Conservation (phyloP, 805 yeast species). For the Alloascoidea africana region DNA sequence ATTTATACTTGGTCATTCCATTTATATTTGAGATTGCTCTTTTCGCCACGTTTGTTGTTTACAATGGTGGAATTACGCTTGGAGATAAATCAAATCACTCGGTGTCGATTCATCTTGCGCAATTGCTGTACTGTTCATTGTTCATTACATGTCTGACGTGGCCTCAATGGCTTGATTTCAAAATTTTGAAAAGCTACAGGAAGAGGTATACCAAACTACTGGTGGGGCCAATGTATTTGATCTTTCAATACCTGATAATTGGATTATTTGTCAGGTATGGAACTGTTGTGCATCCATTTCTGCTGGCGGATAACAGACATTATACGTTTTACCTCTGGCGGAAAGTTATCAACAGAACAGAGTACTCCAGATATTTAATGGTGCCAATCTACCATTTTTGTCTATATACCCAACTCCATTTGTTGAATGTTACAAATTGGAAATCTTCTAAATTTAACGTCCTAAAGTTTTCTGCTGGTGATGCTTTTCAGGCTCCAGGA, state of each 20-base stretch:
- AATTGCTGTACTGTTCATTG: slow-evolving; percentile 60
- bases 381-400: slow-evolving; percentile 61
- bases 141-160: slow-evolving; percentile 50
- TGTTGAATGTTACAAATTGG: background rate
- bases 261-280: slow-evolving; percentile 34
- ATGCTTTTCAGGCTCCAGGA: too few species aligned
- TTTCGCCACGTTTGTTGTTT: slow-evolving; percentile 41
- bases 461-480: too few species aligned
- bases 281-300: slow-evolving; percentile 77
- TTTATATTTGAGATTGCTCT: slow-evolving; percentile 32
- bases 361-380: slow-evolving; percentile 31
- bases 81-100: slow-evolving; percentile 87
- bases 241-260: slow-evolving; percentile 21
- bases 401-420: slow-evolving; percentile 10
- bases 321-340: slow-evolving; percentile 79
- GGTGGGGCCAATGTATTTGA: slow-evolving; percentile 13
- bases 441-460: background rate
- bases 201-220: slow-evolving; percentile 11
- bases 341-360: slow-evolving; percentile 35
- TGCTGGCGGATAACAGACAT: slow-evolving; percentile 90
- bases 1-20: slow-evolving; percentile 23
- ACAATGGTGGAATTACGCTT: slow-evolving; percentile 74
- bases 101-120: slow-evolving; percentile 59
- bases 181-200: background rate
- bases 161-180: slow-evolving; percentile 50